Base-by-base conservation (phyloP, 805 yeast species). In the Candida golubevii region DNA sequence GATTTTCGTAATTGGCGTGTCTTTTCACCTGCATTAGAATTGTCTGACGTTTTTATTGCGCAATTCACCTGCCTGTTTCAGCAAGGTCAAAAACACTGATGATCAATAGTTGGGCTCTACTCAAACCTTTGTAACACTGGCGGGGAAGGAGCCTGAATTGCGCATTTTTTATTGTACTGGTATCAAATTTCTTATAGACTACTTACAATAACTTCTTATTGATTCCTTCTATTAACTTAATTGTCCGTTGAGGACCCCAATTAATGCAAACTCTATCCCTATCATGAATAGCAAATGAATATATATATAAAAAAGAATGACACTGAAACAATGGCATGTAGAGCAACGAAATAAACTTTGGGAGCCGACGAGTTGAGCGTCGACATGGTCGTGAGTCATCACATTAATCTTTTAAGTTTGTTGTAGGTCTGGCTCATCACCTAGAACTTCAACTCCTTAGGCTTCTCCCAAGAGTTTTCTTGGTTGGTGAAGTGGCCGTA, bases 401-500 rank as follows among this genome's bases (percentile, higher is more conserved):
- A 67, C 75, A 70, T 69, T 69, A 69, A 67, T 53, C 43, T 40
- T 48, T 40, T 44, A 38, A 43, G 49, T 38, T 38, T 35, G 28
- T 35, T 43, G 32, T 34, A 35, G 27, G 28, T 7, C 14, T 29
- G 38, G 39, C 38, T 26, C 37, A 31, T 26, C 34, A 15, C 48
- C 72, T 82, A 85, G 51, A 75, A 77, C 58, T 70, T 72, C 69
- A 86, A 80, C 60, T 76, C 74, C 78, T 85, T 88, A 74, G 97
- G 96, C 75, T 87, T 82, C 81, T 93, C 99, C 99, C 99, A 93
- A 63, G 97, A 78, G 83, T 88, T 86, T 66, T 83, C 85, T 80
- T 91, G 99, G 85, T 93, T 88, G 68, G 99, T 93, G 87, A 93
- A 93, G 77, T 93, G 99, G 69, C 99, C 99, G 74, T 93, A 91